Evolutionary conservation across 306 rosid species (phyloP), one percentile per base, ranked within the genome.

Genomic region (Oemleria cerasiformis): DNA sequence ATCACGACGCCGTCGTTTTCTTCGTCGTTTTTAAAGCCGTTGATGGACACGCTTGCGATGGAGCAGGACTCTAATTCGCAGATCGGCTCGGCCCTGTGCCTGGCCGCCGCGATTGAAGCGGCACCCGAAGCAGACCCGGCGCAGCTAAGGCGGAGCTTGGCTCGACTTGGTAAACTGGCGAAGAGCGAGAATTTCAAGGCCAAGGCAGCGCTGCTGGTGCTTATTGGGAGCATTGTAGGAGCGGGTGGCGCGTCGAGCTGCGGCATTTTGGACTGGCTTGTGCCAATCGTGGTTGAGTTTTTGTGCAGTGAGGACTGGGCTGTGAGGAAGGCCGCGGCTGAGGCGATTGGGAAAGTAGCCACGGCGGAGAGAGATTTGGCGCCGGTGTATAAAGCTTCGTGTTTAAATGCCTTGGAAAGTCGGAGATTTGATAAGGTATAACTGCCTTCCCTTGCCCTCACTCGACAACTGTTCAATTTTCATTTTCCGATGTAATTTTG

Each of bases 11-110:
- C 92, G 15, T 79, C 90, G 41, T 95, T 95, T 77, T 72, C 96
- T 11, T 63, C 85, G 39, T 72, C 92, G 44, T 85, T 95, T 62
- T 51, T 89, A 68, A 84, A 73, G 76, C 99, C 99, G n/a, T 77
- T 95, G 75, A 83, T 95, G 96, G 97, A 91, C 65, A 65, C 88
- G 4, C 82, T 95, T 48, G 77, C 88, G 36, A 75, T 80, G 63
- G 97, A 89, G 86, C 97, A 95, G 84, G 96, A 91, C 36, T 64
- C 73, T 9, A 89, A 88, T 63, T 75, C 96, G 49, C 99, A 95
- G 92, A 95, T 89, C 89, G 99, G 99, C 25, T 86, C 96, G 1
- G 96, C 99, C n/a, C 71, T 89, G 38, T 95, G 99, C 63, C 88
- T 95, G 6, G 92, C 99, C 0, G 96, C 96, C 38, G 99, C 96